Evolutionary conservation across 2,329 filamentous ascomycete genomes (phyloP).

Genomic region (Colletotrichum paranaense): DNA sequence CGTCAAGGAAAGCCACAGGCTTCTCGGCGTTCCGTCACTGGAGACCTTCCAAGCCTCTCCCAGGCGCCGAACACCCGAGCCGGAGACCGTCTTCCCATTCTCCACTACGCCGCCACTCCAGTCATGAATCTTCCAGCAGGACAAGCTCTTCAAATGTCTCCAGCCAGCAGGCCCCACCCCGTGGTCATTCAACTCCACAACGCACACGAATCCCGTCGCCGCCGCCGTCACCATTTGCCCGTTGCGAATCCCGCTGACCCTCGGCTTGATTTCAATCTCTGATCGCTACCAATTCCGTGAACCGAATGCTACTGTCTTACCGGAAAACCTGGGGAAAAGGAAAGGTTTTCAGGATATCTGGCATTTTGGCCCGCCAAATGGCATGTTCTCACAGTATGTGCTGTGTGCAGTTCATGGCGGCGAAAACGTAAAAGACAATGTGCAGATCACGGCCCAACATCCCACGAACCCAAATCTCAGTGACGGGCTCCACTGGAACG

Average conservation of each 20-base stretch:
- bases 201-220: neutral
- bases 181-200: neutral
- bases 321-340: neutral
- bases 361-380: neutral
- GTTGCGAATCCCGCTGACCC: neutral
- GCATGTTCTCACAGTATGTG: neutral
- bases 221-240: neutral
- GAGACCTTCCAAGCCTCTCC: neutral
- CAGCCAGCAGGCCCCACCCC: neutral
- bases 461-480: neutral
- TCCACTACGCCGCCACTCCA: neutral
- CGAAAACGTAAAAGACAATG: neutral
- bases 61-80: neutral
- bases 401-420: neutral
- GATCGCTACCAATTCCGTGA: neutral
- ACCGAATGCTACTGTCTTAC: neutral
- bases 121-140: neutral
- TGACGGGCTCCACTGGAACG: slow-evolving; percentile 7
- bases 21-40: neutral
- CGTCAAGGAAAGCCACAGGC: too few relatives aligned
- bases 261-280: neutral
- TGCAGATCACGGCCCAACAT: neutral
- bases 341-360: neutral
- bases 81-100: neutral
- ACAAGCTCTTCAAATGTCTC: too few relatives aligned